Evolutionary conservation across 1,284 basidiomycete genomes (phyloP), one percentile per base, ranked within the genome.

Genomic region (Ustilago trichophora): DNA sequence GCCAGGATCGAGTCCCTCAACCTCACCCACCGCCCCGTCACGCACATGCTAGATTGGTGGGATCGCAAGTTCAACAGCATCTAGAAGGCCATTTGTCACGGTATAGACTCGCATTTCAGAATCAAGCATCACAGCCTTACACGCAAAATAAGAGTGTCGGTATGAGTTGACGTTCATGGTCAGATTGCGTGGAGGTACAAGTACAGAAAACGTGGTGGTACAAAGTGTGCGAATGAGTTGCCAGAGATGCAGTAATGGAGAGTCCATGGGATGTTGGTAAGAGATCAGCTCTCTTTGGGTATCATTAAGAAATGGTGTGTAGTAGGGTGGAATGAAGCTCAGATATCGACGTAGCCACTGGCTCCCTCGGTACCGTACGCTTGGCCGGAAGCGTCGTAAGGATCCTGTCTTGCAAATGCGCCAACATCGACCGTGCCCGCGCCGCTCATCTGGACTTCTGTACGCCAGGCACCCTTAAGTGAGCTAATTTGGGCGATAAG

Each of bases 401-500:
- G 49, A 58, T 59, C 66, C 16, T 56, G 44, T 22, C 41, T 29
- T 6, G 62, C 66, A n/a, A 54, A 63, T 0, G 45, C n/a, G 10
- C 69, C 69, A 0, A 58, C 60, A 29, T 65, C 54, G 22, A 68
- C 57, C n/a, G 56, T 65, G 10, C 65, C 69, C 9, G 69, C 71
- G 15, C 60, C 63, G 42, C 63, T 67, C 52, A 78, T 66, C 64
- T 83, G 83, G 37, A 85, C 83, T 74, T 86, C 85, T 22, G 84
- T 82, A 35, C 79, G 63, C 78, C 85, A 86, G 38, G 83, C 78
- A 40, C 79, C 73, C 76, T 85, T 84, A 50, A 86, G 67, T n/a
- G 74, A 71, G 35, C 82, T 85, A 55, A 95, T 85, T 34, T 88
- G 89, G 2, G 87, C 87, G 59, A 98, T 93, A 56, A 98, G 87